Evolutionary conservation across 345 rosid species (phyloP), one percentile per base, ranked within the genome.

Genomic region (Chamaenerion angustifolium): DNA sequence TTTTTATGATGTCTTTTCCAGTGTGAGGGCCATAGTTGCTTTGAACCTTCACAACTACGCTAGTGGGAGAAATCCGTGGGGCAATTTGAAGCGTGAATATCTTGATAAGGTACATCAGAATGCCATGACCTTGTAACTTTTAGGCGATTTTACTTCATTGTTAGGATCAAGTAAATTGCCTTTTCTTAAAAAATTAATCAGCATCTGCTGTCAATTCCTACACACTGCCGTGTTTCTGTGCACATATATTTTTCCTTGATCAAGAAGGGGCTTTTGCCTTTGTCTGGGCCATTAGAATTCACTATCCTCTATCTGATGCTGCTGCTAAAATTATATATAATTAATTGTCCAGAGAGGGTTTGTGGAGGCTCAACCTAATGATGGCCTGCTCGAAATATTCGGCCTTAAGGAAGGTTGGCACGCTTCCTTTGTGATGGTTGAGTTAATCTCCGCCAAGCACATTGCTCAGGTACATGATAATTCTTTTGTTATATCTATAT

Each of bases 361-460:
- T 66, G 94, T 93, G 25, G 85, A 85, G 73, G 96, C 99, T 16
- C 90, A 82, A 60, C 85, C 77, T n/a, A 95, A 82, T 65, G 99
- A 93, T 66, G 96, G 99, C 45, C 80, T 93, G 23, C 75, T 93
- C 25, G 96, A 92, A 70, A 88, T 92, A 53, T 92, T 87, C 59
- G 96, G 99, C 27, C 67, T 88, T 56, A 92, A 92, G 71, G 96
- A 92, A 69, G 96, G 85, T 56, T 92, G 99, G 96, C 99, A 92
- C 73, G 96, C 99, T 43, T 92, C 96, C 2, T 85, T 93, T 44
- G 96, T 93, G 16, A 88, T 93, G 99, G 95, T 93, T 52, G 99
- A 93, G 58, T 94, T 93, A 66, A 93, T 93, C 58, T 78, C 96
- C 6, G 99, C 99, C 11, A 93, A 93, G 66, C 99, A 93, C 76